phyloP scores from a whole-genome alignment of 768 basidiomycete genomes.

The Tricholoma sp. region DNA sequence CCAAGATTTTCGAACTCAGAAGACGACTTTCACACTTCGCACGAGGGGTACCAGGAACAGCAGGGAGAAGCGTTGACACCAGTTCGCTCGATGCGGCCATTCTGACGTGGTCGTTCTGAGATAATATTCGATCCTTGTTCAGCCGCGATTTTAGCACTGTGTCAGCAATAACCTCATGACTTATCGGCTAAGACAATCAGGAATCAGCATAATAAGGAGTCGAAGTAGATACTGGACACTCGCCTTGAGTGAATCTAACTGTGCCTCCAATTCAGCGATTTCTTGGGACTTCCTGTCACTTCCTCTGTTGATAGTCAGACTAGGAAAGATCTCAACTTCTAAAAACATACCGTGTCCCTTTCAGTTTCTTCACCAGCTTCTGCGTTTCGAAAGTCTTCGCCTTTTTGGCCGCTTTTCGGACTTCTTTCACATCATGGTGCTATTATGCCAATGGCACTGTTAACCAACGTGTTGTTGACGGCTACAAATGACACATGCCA shows the following conservation, averaged over 20 bases:
- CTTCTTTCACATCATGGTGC: slow-evolving; percentile 73
- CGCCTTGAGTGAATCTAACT: slow-evolving; percentile 67
- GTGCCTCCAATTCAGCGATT: slow-evolving; percentile 47
- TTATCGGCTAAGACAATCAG: slow-evolving; percentile 39
- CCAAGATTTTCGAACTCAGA: slow-evolving; percentile 72
- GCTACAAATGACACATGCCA: slow-evolving; percentile 36
- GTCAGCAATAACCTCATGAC: slow-evolving; percentile 53
- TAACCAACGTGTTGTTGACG: background rate
- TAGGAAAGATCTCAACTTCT: background rate
- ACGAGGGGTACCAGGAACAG: slow-evolving; percentile 34
- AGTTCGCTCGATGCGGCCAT: slow-evolving; percentile 44
- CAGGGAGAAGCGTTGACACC: slow-evolving; percentile 26
- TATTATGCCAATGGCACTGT: slow-evolving; percentile 23
- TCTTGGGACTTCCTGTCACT: slow-evolving; percentile 33
- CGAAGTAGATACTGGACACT: background rate
- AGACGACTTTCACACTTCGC: slow-evolving; percentile 69
- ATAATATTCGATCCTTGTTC: slow-evolving; percentile 63
- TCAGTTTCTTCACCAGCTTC: slow-evolving; percentile 79
- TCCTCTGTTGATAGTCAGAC: slow-evolving; percentile 21
- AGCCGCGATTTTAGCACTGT: slow-evolving; percentile 70
- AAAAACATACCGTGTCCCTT: slow-evolving; percentile 50
- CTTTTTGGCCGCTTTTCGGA: slow-evolving; percentile 74
- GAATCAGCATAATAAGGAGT: slow-evolving; percentile 1
- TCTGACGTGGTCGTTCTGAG: slow-evolving; percentile 41
- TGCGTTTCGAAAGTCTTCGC: slow-evolving; percentile 77